Percentiles rank a stretch among this genome's conserved stretches.
Evolutionary conservation across 2,329 filamentous ascomycete genomes (phyloP).

Genomic region (Alternaria rosae): DNA sequence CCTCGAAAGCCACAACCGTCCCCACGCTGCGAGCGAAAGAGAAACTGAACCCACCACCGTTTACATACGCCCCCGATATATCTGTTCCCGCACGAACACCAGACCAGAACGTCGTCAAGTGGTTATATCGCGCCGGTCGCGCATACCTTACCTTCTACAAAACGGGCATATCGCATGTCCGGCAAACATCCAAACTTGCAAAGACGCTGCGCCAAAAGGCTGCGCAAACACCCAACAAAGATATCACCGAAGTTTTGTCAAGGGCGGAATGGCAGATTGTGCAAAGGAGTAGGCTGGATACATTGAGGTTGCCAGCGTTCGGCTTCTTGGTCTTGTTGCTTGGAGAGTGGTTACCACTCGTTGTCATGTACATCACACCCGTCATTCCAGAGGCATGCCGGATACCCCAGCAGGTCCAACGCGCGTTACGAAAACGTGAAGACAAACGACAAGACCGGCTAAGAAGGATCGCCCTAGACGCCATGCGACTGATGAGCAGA

Average conservation of each 20-base stretch:
- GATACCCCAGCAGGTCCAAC: conserved; percentile 77
- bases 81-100: conserved; percentile 65
- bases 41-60: conserved; percentile 72
- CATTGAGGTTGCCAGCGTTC: conserved; percentile 81
- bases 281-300: conserved; percentile 72
- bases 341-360: conserved; percentile 85
- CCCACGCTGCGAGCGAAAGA: conserved; percentile 21
- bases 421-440: conserved; percentile 63
- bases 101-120: conserved; percentile 56
- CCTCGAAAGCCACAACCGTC: conserved; percentile 4
- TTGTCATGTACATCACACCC: conserved; percentile 74
- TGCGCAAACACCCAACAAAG: conserved; percentile 5
- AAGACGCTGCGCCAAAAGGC: conserved; percentile 54
- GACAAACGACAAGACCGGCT: conserved; percentile 30
- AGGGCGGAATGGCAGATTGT: conserved; percentile 76
- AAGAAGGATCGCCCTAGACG: conserved; percentile 22
- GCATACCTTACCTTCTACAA: conserved; percentile 89
- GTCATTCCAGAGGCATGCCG: conserved; percentile 83
- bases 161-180: conserved; percentile 77
- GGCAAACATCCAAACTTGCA: conserved; percentile 66
- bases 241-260: conserved; percentile 52
- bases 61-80: conserved; percentile 76
- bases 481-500: conserved; percentile 22
- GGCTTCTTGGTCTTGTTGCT: conserved; percentile 76
- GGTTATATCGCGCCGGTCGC: conserved; percentile 71